Base-by-base conservation (phyloP, 805 yeast genomes). In the Tetrapisispora fleetii region DNA sequence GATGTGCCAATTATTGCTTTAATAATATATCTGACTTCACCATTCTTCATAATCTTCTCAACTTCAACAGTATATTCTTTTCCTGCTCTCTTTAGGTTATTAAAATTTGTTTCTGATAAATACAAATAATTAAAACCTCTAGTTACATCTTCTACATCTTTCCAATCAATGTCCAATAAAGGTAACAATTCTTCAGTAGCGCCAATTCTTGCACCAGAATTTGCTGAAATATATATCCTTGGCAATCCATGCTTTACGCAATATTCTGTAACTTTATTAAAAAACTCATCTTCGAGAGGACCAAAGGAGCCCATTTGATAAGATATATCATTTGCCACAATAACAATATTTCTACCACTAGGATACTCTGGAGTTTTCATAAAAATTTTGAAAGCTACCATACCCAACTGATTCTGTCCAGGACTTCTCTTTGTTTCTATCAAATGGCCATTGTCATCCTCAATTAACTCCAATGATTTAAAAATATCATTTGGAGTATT, bases 201-300 rank as follows among this genome's bases (percentile, higher is more conserved):
- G 63, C 99, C 99, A 53, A 93, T 86, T 75, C 99, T 81, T 43
- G 99, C 99, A 75, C 99, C 99, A 52, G 98, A 90, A 78, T 93
- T 93, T 27, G 99, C 99, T 58, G 97, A 87, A 58, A 93, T 75
- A 71, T 93, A 93, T 50, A 93, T 79, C 72, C 99, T 78, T 63
- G 99, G 99, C 57, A 93, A 81, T 50, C 99, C 99, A 55, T 81
- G 75, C 63, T 79, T 74, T 71, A 95, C 79, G 30, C 98, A 96
- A 58, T 82, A 77, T 62, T 89, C 95, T 30, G 99, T 93, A 55
- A 90, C 95, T 64, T 83, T 81, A 74, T 85, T 79, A 78, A 93
- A 93, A 74, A 83, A 93, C 48, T 73, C 74, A 71, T 93, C 99
- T 71, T 93, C 99, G 58, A 78, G 82, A 24, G 99, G 99, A 59